Evolutionary conservation across 2,329 filamentous ascomycete species (phyloP), one percentile per base, ranked within the genome.

Genomic region (Westerdykella sp.): DNA sequence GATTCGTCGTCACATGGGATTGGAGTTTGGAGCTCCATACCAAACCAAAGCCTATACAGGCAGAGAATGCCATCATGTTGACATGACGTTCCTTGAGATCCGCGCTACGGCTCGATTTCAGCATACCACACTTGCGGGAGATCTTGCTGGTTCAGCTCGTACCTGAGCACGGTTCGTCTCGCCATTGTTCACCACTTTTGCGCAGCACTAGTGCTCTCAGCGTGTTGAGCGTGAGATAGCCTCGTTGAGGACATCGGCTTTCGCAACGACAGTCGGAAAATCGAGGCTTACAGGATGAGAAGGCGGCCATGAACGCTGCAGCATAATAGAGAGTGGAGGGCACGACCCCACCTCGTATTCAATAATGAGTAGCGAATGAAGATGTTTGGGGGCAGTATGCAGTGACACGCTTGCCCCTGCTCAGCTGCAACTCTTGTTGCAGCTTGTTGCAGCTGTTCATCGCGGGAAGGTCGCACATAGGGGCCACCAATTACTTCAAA

Each of bases 31-130:
- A 28, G 25, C 25, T 28, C 25, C 25, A 28, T 28, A 28, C 25
- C 11, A 69, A 51, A 3, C 67, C 66, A 25, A 67, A 66, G 42
- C 63, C 60, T 40, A 66, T 57, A 42, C 57, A 64, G 37, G 57
- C 57, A 10, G 57, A 60, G 41, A 68, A 65, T 21, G 60, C 58
- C 55, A 68, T 68, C 63, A 67, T 66, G 46, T 65, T 65, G 3
- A 59, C 56, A 57, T 59, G 56, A 28, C 56, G 53, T 49, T 59
- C 56, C 41, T 59, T 57, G 30, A 59, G 47, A 30, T 56, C 48
- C 30, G 54, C 49, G 36, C 55, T 58, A 34, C 21, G 25, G 35
- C 18, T 6, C 15, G 23, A 23, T 25, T 21, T 22, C 36, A 39
- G 31, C 12, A 37, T 11, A 37, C 35, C 18, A 15, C 9, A 28